These are phyloP conservation scores for Trichophyton schoenleinii DNA, from an alignment of 2,329 filamentous ascomycete genomes.

Conservation along the genomic window DNA sequence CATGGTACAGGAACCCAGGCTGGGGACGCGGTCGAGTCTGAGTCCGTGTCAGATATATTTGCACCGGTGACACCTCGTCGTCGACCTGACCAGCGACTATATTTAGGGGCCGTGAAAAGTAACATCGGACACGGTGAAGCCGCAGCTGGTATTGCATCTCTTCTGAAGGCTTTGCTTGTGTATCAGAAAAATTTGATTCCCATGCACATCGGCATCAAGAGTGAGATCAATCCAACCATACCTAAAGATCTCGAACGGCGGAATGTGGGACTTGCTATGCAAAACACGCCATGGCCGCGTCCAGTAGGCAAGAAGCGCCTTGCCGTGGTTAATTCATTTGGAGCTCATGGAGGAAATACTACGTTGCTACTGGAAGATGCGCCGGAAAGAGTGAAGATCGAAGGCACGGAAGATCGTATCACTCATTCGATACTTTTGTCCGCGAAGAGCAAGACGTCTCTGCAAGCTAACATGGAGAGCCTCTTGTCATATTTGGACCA, in stretches of 20 bases:
- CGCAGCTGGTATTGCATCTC: constrained; percentile 18
- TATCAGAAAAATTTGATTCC: constrained; percentile 19
- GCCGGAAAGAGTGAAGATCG: neutral
- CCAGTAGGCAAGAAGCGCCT: constrained; percentile 20
- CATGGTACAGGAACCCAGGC: constrained; percentile 1
- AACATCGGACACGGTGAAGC: constrained; percentile 23
- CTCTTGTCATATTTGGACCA: constrained; percentile 34
- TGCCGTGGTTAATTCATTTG: constrained; percentile 53
- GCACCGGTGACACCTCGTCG: constrained; percentile 36
- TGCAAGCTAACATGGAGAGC: constrained; percentile 30
- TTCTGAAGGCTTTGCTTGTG: constrained; percentile 20
- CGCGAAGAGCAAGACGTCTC: constrained; percentile 38
- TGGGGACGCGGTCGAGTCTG: constrained; percentile 7
- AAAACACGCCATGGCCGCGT: constrained; percentile 10
- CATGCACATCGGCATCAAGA: constrained; percentile 14
- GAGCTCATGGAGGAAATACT: constrained; percentile 58
- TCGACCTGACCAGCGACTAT: constrained; percentile 4
- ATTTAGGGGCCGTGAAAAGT: constrained; percentile 19
- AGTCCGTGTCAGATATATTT: constrained; percentile 54
- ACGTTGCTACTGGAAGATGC: constrained; percentile 14
- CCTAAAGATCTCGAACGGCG: constrained; percentile 7
- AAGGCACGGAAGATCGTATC: neutral
- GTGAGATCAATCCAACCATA: neutral
- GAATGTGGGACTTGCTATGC: constrained; percentile 10
- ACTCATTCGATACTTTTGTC: constrained; percentile 43